Evolutionary conservation across 352 stramenopile species (phyloP).

Genomic region (Phytophthora nicotianae): DNA sequence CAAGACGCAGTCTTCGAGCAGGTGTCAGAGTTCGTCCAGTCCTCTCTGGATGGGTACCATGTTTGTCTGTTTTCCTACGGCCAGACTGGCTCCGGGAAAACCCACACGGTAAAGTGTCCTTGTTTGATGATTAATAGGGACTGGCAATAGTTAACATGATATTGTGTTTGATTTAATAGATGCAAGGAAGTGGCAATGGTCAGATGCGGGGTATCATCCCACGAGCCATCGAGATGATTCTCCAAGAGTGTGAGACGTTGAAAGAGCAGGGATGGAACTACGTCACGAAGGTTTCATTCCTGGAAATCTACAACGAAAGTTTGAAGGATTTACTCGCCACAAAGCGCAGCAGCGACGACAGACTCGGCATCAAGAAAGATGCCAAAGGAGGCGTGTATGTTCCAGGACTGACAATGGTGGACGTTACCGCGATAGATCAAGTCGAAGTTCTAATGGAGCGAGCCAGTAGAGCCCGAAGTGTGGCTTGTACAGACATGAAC

Average conservation of each 20-base stretch:
- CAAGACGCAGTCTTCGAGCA: slow-evolving; percentile 97
- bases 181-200: slow-evolving; percentile 96
- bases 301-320: slow-evolving; percentile 99
- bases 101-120: slow-evolving; percentile 76
- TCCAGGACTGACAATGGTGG: slow-evolving; percentile 59
- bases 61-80: slow-evolving; percentile 97
- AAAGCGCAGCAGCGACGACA: slow-evolving; percentile 55
- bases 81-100: slow-evolving; percentile 94
- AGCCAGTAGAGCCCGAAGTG: slow-evolving; percentile 66
- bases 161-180: slow-evolving; percentile 48
- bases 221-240: slow-evolving; percentile 96
- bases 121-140: background rate
- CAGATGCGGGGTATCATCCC: slow-evolving; percentile 98
- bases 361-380: slow-evolving; percentile 79
- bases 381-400: slow-evolving; percentile 67
- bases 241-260: slow-evolving; percentile 60
- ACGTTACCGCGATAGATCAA: slow-evolving; percentile 60
- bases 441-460: slow-evolving; percentile 83
- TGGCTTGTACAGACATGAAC: slow-evolving; percentile 96
- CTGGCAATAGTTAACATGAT: slow-evolving; percentile 5
- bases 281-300: slow-evolving; percentile 95
- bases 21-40: slow-evolving; percentile 98
- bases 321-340: slow-evolving; percentile 95
- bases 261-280: slow-evolving; percentile 94
- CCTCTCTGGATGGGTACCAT: slow-evolving; percentile 96